Percentiles rank a stretch among this genome's conserved stretches.
These are phyloP conservation scores for Penicillium coffeae DNA, from an alignment of 495 filamentous ascomycete species.

Conservation along the genomic window DNA sequence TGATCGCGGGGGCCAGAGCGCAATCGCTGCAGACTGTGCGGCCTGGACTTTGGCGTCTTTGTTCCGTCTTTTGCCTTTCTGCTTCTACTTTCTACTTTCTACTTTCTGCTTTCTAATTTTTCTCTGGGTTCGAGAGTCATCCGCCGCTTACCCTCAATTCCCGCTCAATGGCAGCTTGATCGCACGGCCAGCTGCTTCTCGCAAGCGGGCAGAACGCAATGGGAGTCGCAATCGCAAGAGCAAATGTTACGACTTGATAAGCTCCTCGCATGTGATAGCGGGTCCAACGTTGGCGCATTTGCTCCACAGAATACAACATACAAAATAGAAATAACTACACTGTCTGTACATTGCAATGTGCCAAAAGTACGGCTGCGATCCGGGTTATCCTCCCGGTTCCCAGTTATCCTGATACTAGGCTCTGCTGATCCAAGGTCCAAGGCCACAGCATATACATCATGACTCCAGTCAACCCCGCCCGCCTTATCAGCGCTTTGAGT, in stretches of 20 bases:
- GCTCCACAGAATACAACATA: too few relatives aligned
- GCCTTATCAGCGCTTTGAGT: too few relatives aligned
- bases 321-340: too few relatives aligned
- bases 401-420: too few relatives aligned
- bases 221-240: background rate
- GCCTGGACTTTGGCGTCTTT: background rate
- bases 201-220: background rate
- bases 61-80: slow-evolving; percentile 3
- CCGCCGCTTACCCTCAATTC: too few relatives aligned
- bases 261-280: slow-evolving; percentile 38
- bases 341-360: too few relatives aligned
- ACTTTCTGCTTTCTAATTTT: background rate
- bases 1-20: slow-evolving; percentile 22
- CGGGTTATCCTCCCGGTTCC: too few relatives aligned
- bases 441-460: too few relatives aligned
- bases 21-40: slow-evolving; percentile 18
- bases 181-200: background rate
- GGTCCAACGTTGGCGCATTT: slow-evolving; percentile 29
- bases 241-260: slow-evolving; percentile 16
- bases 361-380: too few relatives aligned
- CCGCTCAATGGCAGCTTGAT: background rate
- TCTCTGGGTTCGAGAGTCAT: background rate
- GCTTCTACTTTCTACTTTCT: background rate
- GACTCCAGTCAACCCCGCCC: too few relatives aligned
- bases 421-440: too few relatives aligned